Conservation (phyloP, 1,284 basidiomycete species). For the Inonotus hispidus region DNA sequence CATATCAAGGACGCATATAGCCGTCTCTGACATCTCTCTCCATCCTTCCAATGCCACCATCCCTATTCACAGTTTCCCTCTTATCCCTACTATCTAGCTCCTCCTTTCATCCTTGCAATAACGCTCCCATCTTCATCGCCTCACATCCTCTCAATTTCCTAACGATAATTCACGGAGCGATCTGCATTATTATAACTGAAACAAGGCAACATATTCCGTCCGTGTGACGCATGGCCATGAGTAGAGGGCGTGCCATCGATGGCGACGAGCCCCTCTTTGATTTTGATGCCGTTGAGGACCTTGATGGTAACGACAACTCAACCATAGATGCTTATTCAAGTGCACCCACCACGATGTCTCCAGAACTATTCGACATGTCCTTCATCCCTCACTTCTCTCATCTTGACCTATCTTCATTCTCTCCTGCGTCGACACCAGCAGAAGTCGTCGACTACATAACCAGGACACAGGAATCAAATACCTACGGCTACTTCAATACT, state of each 20-base stretch:
- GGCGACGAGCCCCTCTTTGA: conserved; percentile 47
- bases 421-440: conserved; percentile 14
- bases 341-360: background rate
- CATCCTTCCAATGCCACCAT: background rate
- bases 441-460: conserved; percentile 15
- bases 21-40: conserved; percentile 6
- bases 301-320: background rate
- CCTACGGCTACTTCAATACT: background rate
- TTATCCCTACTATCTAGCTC: background rate
- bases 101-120: background rate
- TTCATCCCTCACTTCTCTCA: conserved; percentile 14
- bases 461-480: conserved; percentile 2
- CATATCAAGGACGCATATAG: conserved; percentile 12
- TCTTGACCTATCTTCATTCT: conserved; percentile 16
- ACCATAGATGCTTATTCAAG: background rate
- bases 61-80: background rate
- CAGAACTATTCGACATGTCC: conserved; percentile 17
- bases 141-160: background rate
- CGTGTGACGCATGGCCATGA: conserved; percentile 34
- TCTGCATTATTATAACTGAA: background rate
- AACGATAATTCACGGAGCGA: background rate
- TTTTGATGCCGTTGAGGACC: conserved; percentile 43
- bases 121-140: background rate
- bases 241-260: conserved; percentile 45
- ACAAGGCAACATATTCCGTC: background rate